A percentile compares a stretch with the other conserved stretches of the same genome.
Conservation (phyloP, 139 green algal genomes). For the Mesotaenium endlicherianum region DNA sequence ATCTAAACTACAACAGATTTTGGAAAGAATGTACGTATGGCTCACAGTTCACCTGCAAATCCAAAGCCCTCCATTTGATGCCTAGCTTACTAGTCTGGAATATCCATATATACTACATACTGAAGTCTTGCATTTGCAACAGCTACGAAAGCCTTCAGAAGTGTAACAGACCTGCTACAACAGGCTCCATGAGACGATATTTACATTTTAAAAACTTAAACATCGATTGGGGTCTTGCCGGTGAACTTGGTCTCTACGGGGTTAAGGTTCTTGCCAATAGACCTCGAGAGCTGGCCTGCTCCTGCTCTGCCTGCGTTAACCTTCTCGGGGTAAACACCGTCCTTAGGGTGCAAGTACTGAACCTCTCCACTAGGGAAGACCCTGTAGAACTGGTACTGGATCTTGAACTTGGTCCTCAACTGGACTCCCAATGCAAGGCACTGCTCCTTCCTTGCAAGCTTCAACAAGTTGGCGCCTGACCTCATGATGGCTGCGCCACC, state of each 20-base stretch:
- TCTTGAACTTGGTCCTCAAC: conserved; percentile 98
- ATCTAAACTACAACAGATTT: no score
- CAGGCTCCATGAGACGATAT: no score
- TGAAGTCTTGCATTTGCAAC: no score
- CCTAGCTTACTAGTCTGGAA: no score
- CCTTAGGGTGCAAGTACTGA: conserved; percentile 98
- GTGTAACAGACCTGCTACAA: no score
- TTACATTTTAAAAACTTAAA: conserved; percentile 22
- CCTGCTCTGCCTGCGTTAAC: conserved; percentile 88
- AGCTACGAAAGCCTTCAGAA: no score
- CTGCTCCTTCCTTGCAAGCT: conserved; percentile 99
- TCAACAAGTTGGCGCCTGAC: conserved; percentile 96
- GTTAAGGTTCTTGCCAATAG: conserved; percentile 95
- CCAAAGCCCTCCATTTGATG: no score
- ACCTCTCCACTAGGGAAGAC: conserved; percentile 82
- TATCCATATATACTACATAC: no score
- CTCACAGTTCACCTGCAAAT: no score
- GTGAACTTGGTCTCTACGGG: conserved; percentile 89
- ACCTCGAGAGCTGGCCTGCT: conserved; percentile 85
- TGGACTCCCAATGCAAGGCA: conserved; percentile 91
- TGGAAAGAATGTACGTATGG: no score
- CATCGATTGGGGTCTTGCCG: conserved; percentile 66
- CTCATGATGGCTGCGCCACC: conserved; percentile 97
- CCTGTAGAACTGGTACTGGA: conserved; percentile 85
- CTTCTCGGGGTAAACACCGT: conserved; percentile 99